Percentiles rank a stretch among this genome's conserved stretches.
phyloP scores from a whole-genome alignment of 2,329 filamentous ascomycete genomes.

The Colletotrichum destructivum region DNA sequence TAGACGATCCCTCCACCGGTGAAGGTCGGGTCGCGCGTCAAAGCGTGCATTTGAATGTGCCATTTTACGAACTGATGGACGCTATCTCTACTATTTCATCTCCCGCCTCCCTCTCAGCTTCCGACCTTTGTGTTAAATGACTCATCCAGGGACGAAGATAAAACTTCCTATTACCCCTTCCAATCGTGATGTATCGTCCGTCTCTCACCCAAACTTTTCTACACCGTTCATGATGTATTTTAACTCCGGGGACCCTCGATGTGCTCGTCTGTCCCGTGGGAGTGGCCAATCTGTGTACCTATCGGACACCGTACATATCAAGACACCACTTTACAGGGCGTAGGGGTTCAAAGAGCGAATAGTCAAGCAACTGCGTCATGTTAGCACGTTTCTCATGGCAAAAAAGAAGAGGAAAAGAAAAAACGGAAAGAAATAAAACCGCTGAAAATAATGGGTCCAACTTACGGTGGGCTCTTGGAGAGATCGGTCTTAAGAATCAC shows the following conservation, averaged over 20 bases:
- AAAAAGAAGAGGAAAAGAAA: background rate
- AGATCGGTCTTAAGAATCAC: slow-evolving; percentile 98
- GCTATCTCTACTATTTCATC: slow-evolving; percentile 42
- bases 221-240: slow-evolving; percentile 14
- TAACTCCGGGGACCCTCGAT: background rate
- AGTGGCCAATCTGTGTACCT: slow-evolving; percentile 9
- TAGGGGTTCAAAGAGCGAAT: slow-evolving; percentile 87
- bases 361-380: slow-evolving; percentile 77
- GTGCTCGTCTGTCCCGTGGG: background rate
- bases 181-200: slow-evolving; percentile 26
- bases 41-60: slow-evolving; percentile 25
- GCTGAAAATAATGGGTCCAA: slow-evolving; percentile 51
- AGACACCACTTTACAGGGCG: slow-evolving; percentile 64
- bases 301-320: slow-evolving; percentile 6
- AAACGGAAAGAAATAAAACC: no score
- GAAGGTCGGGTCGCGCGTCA: slow-evolving; percentile 7
- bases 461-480: slow-evolving; percentile 99
- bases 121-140: slow-evolving; percentile 33
- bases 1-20: background rate
- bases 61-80: slow-evolving; percentile 39
- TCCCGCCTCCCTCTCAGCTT: slow-evolving; percentile 31
- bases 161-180: slow-evolving; percentile 34
- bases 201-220: slow-evolving; percentile 41
- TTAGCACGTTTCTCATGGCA: slow-evolving; percentile 53
- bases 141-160: slow-evolving; percentile 41